phyloP scores from a whole-genome alignment of 2,329 filamentous ascomycete species.

The Penicillium italicum region DNA sequence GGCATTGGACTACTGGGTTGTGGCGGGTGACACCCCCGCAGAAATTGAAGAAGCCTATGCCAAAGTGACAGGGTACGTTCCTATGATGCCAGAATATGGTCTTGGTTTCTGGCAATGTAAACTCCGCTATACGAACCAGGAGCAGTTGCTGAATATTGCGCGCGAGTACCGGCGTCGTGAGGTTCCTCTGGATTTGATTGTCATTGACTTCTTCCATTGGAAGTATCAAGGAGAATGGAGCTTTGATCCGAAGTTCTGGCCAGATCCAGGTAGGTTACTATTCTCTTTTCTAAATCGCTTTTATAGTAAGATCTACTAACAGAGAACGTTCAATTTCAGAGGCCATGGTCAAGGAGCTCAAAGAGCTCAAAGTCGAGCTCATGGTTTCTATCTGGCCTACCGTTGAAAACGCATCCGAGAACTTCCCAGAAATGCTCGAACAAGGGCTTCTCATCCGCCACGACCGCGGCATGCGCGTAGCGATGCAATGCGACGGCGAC shows the following conservation, averaged over 20 bases:
- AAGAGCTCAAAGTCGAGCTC: slow-evolving; percentile 57
- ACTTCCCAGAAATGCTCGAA: slow-evolving; percentile 61
- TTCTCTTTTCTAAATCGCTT: neutral
- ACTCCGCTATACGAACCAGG: slow-evolving; percentile 62
- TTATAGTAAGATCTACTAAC: neutral
- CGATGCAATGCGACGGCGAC: slow-evolving; percentile 58
- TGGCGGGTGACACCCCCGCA: slow-evolving; percentile 54
- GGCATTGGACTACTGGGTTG: slow-evolving; percentile 62
- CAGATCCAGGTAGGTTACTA: slow-evolving; percentile 52
- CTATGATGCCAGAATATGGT: slow-evolving; percentile 67
- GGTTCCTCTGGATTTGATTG: slow-evolving; percentile 62
- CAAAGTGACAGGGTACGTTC: slow-evolving; percentile 55
- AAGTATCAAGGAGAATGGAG: slow-evolving; percentile 64
- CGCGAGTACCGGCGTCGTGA: slow-evolving; percentile 55
- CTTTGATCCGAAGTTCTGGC: slow-evolving; percentile 63
- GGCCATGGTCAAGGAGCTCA: slow-evolving; percentile 61
- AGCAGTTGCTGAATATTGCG: slow-evolving; percentile 59
- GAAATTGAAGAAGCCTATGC: slow-evolving; percentile 58
- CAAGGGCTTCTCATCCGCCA: slow-evolving; percentile 58
- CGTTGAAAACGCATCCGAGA: slow-evolving; percentile 57
- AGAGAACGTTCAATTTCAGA: slow-evolving; percentile 31
- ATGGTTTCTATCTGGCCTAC: slow-evolving; percentile 71
- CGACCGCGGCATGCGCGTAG: slow-evolving; percentile 57
- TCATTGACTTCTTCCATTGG: slow-evolving; percentile 68
- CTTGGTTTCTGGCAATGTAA: slow-evolving; percentile 69